Conservation (phyloP, 176 grass and related monocot genomes). For the Oryza meridionalis region DNA sequence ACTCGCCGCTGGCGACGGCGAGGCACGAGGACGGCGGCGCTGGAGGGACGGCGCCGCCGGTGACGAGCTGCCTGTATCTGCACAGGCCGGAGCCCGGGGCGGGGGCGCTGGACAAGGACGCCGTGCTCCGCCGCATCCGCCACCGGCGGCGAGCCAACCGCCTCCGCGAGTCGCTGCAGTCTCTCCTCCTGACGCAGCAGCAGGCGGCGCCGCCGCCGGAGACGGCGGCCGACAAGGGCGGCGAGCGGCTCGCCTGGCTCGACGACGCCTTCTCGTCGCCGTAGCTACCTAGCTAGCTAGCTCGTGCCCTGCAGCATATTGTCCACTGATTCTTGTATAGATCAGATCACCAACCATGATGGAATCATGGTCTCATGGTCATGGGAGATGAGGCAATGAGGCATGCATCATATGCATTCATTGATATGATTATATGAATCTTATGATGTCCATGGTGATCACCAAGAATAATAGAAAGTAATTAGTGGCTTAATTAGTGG, state of each 20-base stretch:
- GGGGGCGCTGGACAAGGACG: constrained; percentile 57
- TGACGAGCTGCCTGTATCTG: constrained; percentile 57
- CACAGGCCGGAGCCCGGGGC: constrained; percentile 27
- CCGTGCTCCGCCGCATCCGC: constrained; percentile 76
- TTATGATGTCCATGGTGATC: background rate
- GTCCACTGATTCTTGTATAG: background rate
- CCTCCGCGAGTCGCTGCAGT: constrained; percentile 42
- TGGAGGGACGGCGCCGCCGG: background rate
- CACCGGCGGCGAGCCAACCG: constrained; percentile 66
- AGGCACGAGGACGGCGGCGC: background rate
- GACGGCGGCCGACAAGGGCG: background rate
- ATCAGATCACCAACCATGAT: background rate
- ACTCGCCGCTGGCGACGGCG: background rate
- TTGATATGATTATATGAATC: background rate
- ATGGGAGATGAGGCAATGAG: background rate
- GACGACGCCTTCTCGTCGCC: constrained; percentile 80
- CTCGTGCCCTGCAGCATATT: background rate
- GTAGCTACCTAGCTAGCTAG: constrained; percentile 12
- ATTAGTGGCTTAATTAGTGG: background rate
- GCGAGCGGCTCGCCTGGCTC: constrained; percentile 46
- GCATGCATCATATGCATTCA: background rate
- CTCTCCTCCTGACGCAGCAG: constrained; percentile 32
- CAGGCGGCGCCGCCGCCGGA: constrained; percentile 27
- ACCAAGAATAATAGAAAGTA: background rate
- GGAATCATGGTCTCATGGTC: background rate